Evolutionary conservation across 345 rosid species (phyloP).

Genomic region (Lepidium aucheri): DNA sequence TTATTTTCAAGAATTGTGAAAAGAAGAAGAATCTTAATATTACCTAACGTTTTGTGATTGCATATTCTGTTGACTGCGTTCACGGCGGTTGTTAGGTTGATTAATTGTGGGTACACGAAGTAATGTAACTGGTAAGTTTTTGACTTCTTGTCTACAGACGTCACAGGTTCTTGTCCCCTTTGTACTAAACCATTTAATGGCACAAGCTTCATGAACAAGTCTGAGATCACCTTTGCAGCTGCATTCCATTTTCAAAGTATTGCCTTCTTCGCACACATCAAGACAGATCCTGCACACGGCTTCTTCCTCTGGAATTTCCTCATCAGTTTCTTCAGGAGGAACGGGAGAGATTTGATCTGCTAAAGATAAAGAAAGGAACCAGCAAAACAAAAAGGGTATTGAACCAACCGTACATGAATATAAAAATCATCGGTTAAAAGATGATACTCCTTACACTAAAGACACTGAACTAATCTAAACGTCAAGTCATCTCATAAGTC

Average conservation of each 20-base stretch:
- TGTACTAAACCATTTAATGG: conserved; percentile 77
- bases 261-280: conserved; percentile 73
- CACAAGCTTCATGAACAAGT: conserved; percentile 89
- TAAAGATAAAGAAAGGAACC: conserved; percentile 1
- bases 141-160: conserved; percentile 79
- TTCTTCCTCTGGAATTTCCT: conserved; percentile 95
- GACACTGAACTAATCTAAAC: background rate
- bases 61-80: conserved; percentile 38
- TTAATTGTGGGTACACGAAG: conserved; percentile 40
- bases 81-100: conserved; percentile 42
- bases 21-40: background rate
- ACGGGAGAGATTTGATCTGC: conserved; percentile 54
- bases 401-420: background rate
- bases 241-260: conserved; percentile 94
- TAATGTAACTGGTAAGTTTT: conserved; percentile 81
- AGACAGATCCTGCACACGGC: conserved; percentile 91
- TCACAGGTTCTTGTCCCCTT: conserved; percentile 89
- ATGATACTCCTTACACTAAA: background rate
- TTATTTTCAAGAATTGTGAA: background rate
- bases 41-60: conserved; percentile 58
- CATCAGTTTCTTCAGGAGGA: conserved; percentile 52
- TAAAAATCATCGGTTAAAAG: background rate
- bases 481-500: background rate
- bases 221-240: conserved; percentile 91
- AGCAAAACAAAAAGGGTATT: background rate